These are phyloP conservation scores for Alternaria sp. DNA, from an alignment of 2,329 filamentous ascomycete species.

Conservation along the genomic window DNA sequence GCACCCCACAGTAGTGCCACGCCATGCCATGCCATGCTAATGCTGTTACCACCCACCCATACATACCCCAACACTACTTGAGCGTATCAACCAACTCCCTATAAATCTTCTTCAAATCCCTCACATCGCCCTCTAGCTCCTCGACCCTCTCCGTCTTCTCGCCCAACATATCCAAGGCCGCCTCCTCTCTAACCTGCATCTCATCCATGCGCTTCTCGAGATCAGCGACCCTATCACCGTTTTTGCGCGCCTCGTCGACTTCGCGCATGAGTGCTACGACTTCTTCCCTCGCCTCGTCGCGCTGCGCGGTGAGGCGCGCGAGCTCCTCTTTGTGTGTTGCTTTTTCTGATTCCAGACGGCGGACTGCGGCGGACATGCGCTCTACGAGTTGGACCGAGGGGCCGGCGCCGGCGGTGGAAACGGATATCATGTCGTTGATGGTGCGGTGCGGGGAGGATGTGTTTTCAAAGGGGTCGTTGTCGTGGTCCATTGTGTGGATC, in stretches of 20 bases:
- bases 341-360: conserved; percentile 90
- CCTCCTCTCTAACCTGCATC: conserved; percentile 82
- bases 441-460: conserved; percentile 71
- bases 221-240: conserved; percentile 66
- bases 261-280: conserved; percentile 92
- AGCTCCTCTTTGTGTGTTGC: conserved; percentile 87
- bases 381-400: conserved; percentile 96
- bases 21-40: too few species aligned
- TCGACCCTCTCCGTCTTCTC: conserved; percentile 97
- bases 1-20: too few species aligned
- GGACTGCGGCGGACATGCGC: conserved; percentile 91
- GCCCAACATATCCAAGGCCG: conserved; percentile 90
- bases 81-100: conserved; percentile 68
- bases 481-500: conserved; percentile 52
- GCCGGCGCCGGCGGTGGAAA: conserved; percentile 87
- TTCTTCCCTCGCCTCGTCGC: conserved; percentile 90
- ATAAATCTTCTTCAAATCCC: conserved; percentile 96
- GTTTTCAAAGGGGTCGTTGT: conserved; percentile 62
- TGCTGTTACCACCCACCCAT: too few species aligned
- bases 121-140: conserved; percentile 86
- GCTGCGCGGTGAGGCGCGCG: conserved; percentile 77
- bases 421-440: conserved; percentile 78
- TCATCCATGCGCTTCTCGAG: conserved; percentile 74
- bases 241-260: conserved; percentile 72
- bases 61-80: neutral